A percentile compares a stretch with the other conserved stretches of the same genome.
phyloP scores from a whole-genome alignment of 2,329 filamentous ascomycete genomes.

The Teratosphaeria gauchensis region DNA sequence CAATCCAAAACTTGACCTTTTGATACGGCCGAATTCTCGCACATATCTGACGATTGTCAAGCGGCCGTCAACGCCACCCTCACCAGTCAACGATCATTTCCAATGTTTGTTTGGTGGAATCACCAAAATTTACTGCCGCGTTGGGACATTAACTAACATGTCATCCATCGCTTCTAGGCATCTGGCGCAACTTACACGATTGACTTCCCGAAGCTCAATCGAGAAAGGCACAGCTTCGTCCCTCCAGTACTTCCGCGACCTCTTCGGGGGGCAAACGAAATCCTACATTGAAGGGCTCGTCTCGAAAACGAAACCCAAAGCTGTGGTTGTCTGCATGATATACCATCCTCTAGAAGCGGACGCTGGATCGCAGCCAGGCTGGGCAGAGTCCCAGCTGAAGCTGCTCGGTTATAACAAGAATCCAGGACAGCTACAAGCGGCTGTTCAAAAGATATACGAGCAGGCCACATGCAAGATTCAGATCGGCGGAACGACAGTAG shows the following conservation, averaged over 20 bases:
- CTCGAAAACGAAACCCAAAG: conserved; percentile 3
- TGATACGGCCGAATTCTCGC: too few species aligned
- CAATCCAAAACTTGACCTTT: too few species aligned
- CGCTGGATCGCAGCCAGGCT: conserved; percentile 2
- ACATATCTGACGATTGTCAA: too few species aligned
- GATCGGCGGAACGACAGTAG: conserved; percentile 2
- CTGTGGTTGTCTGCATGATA: conserved; percentile 5
- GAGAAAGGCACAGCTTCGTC: conserved; percentile 5
- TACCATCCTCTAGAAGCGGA: conserved; percentile 5
- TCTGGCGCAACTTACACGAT: conserved; percentile 4
- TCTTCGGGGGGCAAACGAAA: conserved; percentile 5
- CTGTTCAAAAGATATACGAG: conserved; percentile 7
- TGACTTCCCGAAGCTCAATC: conserved; percentile 2
- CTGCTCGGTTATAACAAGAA: conserved; percentile 2
- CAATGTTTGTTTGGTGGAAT: too few species aligned
- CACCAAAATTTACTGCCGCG: too few species aligned
- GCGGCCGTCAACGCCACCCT: too few species aligned
- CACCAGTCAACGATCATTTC: too few species aligned
- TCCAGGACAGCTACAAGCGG: conserved; percentile 5
- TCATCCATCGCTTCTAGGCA: background rate
- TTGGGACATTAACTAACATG: too few species aligned
- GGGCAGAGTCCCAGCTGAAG: conserved; percentile 6
- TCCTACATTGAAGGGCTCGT: conserved; percentile 1
- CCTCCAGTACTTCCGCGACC: conserved; percentile 3
- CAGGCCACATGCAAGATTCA: conserved; percentile 2